phyloP scores from a whole-genome alignment of 164 flowering plant species.

The Umbilicus rupestris region DNA sequence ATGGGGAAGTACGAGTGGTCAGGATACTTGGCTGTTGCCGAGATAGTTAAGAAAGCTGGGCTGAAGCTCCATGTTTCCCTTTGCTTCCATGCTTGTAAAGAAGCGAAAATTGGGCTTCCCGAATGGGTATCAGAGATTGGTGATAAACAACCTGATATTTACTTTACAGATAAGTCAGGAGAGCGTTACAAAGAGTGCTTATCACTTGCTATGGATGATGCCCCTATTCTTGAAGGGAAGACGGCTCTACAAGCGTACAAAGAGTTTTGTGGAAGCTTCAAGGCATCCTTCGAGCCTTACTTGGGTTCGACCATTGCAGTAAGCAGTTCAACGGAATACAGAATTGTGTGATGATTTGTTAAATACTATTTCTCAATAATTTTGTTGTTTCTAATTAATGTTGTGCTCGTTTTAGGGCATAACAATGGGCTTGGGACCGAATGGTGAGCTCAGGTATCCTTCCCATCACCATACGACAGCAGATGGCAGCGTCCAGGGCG shows the following conservation, averaged over 20 bases:
- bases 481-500: slow-evolving; percentile 25
- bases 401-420: slow-evolving; percentile 39
- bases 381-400: not conserved
- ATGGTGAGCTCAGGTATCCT: slow-evolving; percentile 92
- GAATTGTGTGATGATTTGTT: not conserved
- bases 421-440: slow-evolving; percentile 80
- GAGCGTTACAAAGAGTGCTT: slow-evolving; percentile 51
- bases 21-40: slow-evolving; percentile 59
- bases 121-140: slow-evolving; percentile 67
- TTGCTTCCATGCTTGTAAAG: slow-evolving; percentile 61
- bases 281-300: slow-evolving; percentile 46
- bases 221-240: slow-evolving; percentile 68
- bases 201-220: slow-evolving; percentile 65
- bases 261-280: slow-evolving; percentile 66
- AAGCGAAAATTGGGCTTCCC: slow-evolving; percentile 47
- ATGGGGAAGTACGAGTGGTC: slow-evolving; percentile 78
- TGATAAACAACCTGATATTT: slow-evolving; percentile 45
- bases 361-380: not conserved
- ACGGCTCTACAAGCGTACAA: slow-evolving; percentile 67
- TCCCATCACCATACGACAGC: slow-evolving; percentile 29
- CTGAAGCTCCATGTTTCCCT: slow-evolving; percentile 74
- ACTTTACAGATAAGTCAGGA: slow-evolving; percentile 55
- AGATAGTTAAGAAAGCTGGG: slow-evolving; percentile 66
- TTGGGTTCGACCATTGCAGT: slow-evolving; percentile 82
- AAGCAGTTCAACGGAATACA: slow-evolving; percentile 12